phyloP scores from a whole-genome alignment of 1,284 basidiomycete genomes.

The Abortiporus biennis region DNA sequence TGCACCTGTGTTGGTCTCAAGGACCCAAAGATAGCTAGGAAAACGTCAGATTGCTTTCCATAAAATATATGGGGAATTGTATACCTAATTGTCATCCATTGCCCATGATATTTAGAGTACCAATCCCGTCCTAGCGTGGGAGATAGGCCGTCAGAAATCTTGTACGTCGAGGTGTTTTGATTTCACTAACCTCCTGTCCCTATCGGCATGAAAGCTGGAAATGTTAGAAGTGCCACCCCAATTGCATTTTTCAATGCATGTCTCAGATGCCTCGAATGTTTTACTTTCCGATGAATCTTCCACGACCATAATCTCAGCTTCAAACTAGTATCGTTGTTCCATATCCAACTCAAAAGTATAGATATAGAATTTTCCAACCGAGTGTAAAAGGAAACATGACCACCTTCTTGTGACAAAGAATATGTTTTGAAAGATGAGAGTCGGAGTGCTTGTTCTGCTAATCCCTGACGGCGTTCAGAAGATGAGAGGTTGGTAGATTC shows the following conservation, averaged over 20 bases:
- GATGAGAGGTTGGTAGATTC: neutral
- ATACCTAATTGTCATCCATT: constrained; percentile 43
- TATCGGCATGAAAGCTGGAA: constrained; percentile 38
- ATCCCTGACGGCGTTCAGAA: neutral
- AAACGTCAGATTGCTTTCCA: neutral
- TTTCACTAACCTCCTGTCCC: constrained; percentile 27
- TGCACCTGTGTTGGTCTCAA: constrained; percentile 46
- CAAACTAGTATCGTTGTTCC: constrained; percentile 30
- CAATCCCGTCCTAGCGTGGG: constrained; percentile 31
- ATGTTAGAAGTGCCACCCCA: constrained; percentile 36
- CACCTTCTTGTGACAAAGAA: neutral
- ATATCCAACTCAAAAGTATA: constrained; percentile 16
- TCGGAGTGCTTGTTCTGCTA: neutral
- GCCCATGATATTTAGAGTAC: constrained; percentile 34
- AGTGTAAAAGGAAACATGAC: neutral
- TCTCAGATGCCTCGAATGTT: constrained; percentile 36
- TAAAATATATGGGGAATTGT: neutral
- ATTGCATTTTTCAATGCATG: constrained; percentile 43
- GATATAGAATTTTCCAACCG: constrained; percentile 11
- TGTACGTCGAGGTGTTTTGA: too few relatives aligned
- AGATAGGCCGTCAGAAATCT: too few relatives aligned
- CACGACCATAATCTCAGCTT: constrained; percentile 30
- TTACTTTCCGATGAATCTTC: constrained; percentile 21
- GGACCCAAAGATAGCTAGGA: constrained; percentile 39
- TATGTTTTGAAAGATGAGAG: neutral